These are phyloP conservation scores for Fusarium pseudocircinatum DNA, from an alignment of 2,329 filamentous ascomycete species.

Conservation along the genomic window DNA sequence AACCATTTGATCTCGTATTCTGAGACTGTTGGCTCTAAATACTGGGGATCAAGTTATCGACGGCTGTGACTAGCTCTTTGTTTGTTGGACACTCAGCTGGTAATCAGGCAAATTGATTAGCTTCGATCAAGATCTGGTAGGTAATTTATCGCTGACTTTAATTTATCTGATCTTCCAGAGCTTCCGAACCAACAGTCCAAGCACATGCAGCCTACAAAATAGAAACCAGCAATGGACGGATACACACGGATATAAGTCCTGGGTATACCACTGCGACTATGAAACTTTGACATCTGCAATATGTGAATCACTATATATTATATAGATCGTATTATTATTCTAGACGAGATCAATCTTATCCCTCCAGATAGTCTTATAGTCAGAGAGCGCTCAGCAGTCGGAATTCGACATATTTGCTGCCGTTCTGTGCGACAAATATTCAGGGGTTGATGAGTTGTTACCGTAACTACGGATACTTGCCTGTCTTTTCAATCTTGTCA, in stretches of 20 bases:
- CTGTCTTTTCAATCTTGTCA: not conserved
- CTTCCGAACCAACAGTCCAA: not conserved
- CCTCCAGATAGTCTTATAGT: not conserved
- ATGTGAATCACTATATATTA: not conserved
- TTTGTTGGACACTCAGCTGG: not conserved
- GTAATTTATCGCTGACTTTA: constrained; percentile 23
- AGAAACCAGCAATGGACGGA: not conserved
- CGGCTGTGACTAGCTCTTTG: not conserved
- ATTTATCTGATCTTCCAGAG: not conserved
- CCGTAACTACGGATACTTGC: constrained; percentile 1
- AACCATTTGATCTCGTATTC: not conserved
- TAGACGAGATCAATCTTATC: not conserved
- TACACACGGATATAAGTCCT: not conserved
- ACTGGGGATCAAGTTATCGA: not conserved
- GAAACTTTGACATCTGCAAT: not conserved
- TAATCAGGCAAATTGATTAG: constrained; percentile 12
- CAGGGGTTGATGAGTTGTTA: not conserved
- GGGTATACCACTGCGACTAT: not conserved
- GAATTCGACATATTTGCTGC: not conserved
- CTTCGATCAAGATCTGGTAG: constrained; percentile 10
- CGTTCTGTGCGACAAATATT: not conserved
- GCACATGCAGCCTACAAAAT: not conserved
- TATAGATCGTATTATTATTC: not conserved
- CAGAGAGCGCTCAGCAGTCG: not conserved
- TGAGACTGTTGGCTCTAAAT: not conserved